Conservation (phyloP, 2,329 filamentous ascomycete species). For the Aureobasidium subglaciale region DNA sequence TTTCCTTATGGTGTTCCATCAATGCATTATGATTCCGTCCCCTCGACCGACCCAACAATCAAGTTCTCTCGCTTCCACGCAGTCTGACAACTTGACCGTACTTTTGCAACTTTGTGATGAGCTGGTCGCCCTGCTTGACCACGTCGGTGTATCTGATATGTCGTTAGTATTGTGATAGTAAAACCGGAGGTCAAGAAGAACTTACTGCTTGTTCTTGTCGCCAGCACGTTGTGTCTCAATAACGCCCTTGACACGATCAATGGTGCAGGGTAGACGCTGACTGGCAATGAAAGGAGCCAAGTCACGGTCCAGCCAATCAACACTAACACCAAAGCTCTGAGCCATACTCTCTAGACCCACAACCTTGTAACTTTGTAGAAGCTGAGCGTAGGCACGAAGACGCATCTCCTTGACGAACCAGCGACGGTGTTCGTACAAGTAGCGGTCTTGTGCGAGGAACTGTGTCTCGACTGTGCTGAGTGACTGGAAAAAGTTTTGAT, state of each 20-base stretch:
- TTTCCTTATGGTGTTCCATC: too few species aligned
- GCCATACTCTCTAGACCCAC: constrained; percentile 98
- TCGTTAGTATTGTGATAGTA: background rate
- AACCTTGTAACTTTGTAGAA: constrained; percentile 93
- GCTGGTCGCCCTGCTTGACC: constrained; percentile 91
- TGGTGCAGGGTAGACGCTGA: constrained; percentile 90
- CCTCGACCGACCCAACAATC: background rate
- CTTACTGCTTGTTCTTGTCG: constrained; percentile 93
- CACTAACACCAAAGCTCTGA: constrained; percentile 89
- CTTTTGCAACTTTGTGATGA: constrained; percentile 99
- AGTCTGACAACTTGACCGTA: constrained; percentile 94
- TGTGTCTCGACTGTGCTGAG: constrained; percentile 85
- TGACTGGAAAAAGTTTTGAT: constrained; percentile 87
- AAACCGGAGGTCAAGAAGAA: background rate
- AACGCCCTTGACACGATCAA: constrained; percentile 91
- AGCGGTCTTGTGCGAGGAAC: constrained; percentile 90
- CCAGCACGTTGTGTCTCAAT: constrained; percentile 98
- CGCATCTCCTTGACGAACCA: constrained; percentile 99
- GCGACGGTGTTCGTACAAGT: constrained; percentile 87
- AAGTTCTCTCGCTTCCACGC: constrained; percentile 75
- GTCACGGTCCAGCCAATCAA: constrained; percentile 89
- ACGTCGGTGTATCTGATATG: constrained; percentile 70
- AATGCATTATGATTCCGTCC: background rate
- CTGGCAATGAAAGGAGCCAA: constrained; percentile 95
- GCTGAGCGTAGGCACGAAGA: constrained; percentile 89